These are phyloP conservation scores for Phellinidium pouzarii DNA, from an alignment of 1,284 basidiomycete species.

Conservation along the genomic window DNA sequence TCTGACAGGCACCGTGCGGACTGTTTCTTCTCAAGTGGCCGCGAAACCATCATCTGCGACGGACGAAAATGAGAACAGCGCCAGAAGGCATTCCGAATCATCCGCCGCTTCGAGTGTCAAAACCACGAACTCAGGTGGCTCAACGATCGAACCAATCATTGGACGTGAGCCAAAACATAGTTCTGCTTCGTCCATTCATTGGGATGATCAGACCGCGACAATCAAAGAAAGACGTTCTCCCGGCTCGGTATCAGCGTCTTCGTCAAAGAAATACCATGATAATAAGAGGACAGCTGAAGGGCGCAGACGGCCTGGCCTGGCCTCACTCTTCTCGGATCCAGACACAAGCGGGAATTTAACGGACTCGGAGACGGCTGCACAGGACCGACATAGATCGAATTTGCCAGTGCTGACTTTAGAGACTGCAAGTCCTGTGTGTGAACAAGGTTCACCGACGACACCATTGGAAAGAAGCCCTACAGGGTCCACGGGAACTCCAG, in stretches of 20 bases:
- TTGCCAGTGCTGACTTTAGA: conserved; percentile 42
- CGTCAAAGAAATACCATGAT: conserved; percentile 25
- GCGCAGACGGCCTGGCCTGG: conserved; percentile 40
- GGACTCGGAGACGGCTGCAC: conserved; percentile 9
- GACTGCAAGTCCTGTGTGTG: conserved; percentile 46
- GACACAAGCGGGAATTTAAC: conserved; percentile 20
- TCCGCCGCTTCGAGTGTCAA: conserved; percentile 45
- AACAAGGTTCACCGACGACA: conserved; percentile 29
- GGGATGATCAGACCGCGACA: conserved; percentile 59
- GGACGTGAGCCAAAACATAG: conserved; percentile 12
- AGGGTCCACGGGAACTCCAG: conserved; percentile 36
- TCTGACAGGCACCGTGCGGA: conserved; percentile 33
- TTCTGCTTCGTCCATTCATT: conserved; percentile 39
- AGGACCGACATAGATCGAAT: background rate
- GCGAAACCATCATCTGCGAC: conserved; percentile 6
- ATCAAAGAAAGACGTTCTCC: conserved; percentile 43
- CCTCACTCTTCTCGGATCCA: conserved; percentile 42
- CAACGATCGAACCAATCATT: conserved; percentile 24
- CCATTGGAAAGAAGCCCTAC: conserved; percentile 18
- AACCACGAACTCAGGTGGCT: conserved; percentile 45
- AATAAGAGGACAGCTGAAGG: conserved; percentile 28
- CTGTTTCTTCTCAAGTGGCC: conserved; percentile 25
- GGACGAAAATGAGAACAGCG: conserved; percentile 1
- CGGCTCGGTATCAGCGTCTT: conserved; percentile 34
- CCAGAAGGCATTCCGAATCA: conserved; percentile 27